Conservation (phyloP, 768 basidiomycete genomes). For the Paxillus involutus region DNA sequence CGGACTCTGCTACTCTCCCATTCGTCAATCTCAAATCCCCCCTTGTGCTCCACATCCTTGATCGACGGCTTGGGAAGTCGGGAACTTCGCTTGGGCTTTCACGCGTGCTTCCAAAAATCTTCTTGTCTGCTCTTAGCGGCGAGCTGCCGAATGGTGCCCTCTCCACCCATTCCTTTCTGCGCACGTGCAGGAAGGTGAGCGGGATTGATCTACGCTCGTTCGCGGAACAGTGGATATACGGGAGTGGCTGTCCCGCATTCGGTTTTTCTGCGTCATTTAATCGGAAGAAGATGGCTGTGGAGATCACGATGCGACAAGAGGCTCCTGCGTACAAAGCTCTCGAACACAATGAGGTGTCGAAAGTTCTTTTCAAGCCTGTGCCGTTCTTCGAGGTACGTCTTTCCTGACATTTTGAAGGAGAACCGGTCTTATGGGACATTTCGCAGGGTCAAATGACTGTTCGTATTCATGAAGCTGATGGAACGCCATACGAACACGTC, state of each 20-base stretch:
- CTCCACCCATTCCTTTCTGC: conserved; percentile 86
- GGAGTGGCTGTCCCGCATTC: conserved; percentile 93
- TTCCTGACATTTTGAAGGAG: background rate
- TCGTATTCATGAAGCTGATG: conserved; percentile 98
- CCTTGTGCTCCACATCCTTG: conserved; percentile 94
- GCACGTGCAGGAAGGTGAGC: conserved; percentile 91
- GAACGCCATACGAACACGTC: conserved; percentile 98
- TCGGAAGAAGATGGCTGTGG: conserved; percentile 97
- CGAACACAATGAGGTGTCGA: conserved; percentile 67
- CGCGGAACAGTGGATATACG: conserved; percentile 99
- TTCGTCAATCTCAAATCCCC: conserved; percentile 96
- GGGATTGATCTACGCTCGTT: conserved; percentile 88
- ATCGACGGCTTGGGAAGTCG: conserved; percentile 89
- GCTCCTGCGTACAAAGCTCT: conserved; percentile 70
- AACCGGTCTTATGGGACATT: background rate
- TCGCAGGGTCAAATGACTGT: conserved; percentile 94
- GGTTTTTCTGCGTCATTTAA: conserved; percentile 90
- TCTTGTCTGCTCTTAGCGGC: conserved; percentile 89
- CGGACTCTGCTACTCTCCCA: conserved; percentile 72
- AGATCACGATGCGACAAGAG: conserved; percentile 91
- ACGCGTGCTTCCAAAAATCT: conserved; percentile 92
- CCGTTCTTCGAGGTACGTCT: conserved; percentile 78
- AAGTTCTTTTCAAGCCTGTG: conserved; percentile 77
- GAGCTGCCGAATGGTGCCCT: conserved; percentile 84
- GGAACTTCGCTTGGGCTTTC: conserved; percentile 94